Base-by-base conservation (phyloP, 225 moss, liverwort and hornwort species). In the Pseudoscleropodium purum region DNA sequence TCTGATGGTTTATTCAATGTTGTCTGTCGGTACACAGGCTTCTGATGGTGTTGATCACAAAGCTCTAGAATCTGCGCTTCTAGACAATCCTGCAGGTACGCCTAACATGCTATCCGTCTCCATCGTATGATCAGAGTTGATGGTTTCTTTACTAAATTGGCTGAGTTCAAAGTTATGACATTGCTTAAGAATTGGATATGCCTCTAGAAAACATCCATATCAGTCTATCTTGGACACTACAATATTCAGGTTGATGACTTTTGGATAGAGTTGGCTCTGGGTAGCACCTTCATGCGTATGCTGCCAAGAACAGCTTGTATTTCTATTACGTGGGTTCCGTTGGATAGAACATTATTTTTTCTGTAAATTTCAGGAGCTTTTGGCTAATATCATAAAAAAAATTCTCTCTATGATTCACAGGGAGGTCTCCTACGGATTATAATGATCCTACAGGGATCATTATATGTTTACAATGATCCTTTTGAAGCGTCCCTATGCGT, bases 41-140 rank as follows among this genome's bases (percentile, higher is more conserved):
- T 90, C 93, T 64, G 88, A 89, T 89, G 93, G 93, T 66, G 91
- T 93, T 76, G 91, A 93, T 90, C 87, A 81, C 76, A 87, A 87
- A 87, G 90, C 89, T 85, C 84, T 93, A 75, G 87, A 93, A 90
- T 84, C 90, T 52, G 93, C 93, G 41, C 93, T 93, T 81, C 39
- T 93, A 64, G 93, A 93, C 72, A 93, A 93, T 65, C 93, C 93
- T 82, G 93, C 93, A 89, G 93, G 93, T 93, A 89, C 30, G 19
- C 30, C 18, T 49, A 30, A 57, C 68, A 65, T 66, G 31, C 54
- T 61, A 49, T 63, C 7, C n/a, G 86, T 60, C 41, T 84, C 45
- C 51, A 39, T 87, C 19, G 31, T 89, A 31, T 56, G 39, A 66
- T 52, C 69, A 39, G 29, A 54, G 78, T 84, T 36, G 41, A 84